Evolutionary conservation across 139 green algal species (phyloP).

Genomic region (Chloropicon primus): DNA sequence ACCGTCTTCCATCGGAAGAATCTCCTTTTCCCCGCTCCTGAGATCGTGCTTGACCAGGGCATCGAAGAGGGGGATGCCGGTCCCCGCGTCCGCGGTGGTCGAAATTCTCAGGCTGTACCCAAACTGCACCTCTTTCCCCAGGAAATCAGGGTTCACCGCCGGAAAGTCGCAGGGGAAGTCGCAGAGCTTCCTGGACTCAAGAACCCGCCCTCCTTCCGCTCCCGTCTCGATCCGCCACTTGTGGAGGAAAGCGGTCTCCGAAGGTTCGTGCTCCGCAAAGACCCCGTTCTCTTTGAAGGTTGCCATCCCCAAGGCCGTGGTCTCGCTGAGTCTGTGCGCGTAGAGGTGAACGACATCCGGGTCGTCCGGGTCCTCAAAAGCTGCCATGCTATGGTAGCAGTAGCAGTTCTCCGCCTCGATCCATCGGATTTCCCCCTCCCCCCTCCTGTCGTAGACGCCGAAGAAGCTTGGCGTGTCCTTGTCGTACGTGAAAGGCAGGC

Average conservation of each 20-base stretch:
- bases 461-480: not conserved
- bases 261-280: too few relatives aligned
- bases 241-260: not conserved
- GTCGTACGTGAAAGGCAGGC: constrained; percentile 9
- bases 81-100: not conserved
- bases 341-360: constrained; percentile 1
- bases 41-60: constrained; percentile 17
- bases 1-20: not conserved
- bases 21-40: not conserved
- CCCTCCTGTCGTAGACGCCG: not conserved
- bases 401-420: constrained; percentile 6
- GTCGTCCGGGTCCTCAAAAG: constrained; percentile 1
- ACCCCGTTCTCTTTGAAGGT: not conserved
- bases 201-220: not conserved
- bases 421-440: not conserved
- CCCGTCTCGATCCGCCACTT: constrained; percentile 1
- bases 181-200: not conserved
- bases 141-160: not conserved
- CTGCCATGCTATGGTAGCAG: constrained; percentile 5
- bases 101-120: not conserved
- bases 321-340: constrained; percentile 1
- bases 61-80: constrained; percentile 12
- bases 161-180: constrained; percentile 13
- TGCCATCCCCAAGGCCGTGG: constrained; percentile 1
- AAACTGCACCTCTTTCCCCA: constrained; percentile 1